Evolutionary conservation across 1,284 basidiomycete species (phyloP).

Genomic region (Pisolithus thermaeus): DNA sequence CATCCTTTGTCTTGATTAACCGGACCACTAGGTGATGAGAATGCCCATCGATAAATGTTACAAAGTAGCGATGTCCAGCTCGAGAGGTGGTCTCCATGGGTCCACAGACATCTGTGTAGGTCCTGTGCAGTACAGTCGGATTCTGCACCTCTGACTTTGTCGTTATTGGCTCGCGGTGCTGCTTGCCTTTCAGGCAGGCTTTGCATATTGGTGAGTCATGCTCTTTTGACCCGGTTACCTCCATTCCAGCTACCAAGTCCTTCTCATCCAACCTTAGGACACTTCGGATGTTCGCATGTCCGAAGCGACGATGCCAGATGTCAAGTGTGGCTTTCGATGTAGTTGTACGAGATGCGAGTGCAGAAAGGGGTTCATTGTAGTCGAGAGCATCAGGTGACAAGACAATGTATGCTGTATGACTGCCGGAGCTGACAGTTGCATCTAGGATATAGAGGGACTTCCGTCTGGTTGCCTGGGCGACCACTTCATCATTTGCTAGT

Average conservation of each 20-base stretch:
- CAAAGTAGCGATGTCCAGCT: too few relatives aligned
- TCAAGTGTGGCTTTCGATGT: not conserved
- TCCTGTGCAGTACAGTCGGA: not conserved
- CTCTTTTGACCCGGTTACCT: constrained; percentile 3
- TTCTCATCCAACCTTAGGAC: constrained; percentile 4
- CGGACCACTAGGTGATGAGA: too few relatives aligned
- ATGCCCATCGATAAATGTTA: too few relatives aligned
- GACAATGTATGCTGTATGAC: not conserved
- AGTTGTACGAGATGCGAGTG: not conserved
- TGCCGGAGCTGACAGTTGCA: not conserved
- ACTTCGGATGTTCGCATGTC: constrained; percentile 2
- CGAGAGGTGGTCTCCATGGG: too few relatives aligned
- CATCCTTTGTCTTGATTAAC: too few relatives aligned
- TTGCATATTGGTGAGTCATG: not conserved
- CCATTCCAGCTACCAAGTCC: constrained; percentile 10
- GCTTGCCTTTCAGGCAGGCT: constrained; percentile 1
- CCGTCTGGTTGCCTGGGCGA: not conserved
- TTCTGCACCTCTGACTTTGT: not conserved
- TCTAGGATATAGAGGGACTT: not conserved
- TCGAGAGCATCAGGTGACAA: not conserved
- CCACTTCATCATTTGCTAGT: not conserved
- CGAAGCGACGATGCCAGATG: constrained; percentile 9
- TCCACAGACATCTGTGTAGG: too few relatives aligned
- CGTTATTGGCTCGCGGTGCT: not conserved
- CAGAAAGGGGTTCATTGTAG: not conserved